Evolutionary conservation across 345 rosid genomes (phyloP).

Genomic region (Gossypium australe): DNA sequence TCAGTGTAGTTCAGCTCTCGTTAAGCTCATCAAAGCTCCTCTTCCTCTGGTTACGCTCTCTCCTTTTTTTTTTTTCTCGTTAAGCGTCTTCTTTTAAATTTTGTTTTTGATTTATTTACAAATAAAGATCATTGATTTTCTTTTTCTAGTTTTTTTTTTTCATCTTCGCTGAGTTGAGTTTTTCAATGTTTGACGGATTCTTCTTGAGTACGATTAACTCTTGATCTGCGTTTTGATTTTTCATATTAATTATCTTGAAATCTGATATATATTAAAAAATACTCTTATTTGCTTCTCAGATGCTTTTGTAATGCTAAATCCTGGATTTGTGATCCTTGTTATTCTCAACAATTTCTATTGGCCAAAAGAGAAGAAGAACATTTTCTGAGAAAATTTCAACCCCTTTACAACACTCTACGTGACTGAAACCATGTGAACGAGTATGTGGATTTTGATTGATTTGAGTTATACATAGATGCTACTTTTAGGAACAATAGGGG

Average conservation of each 20-base stretch:
- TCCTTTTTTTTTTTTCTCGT: neutral
- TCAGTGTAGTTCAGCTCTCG: constrained; percentile 81
- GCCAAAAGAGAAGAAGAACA: too few species aligned
- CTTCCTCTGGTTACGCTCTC: constrained; percentile 64
- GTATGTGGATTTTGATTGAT: too few species aligned
- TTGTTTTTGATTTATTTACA: neutral
- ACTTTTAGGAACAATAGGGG: too few species aligned
- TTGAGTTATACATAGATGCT: too few species aligned
- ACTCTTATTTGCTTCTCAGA: neutral
- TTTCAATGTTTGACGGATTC: too few species aligned
- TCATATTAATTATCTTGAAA: neutral
- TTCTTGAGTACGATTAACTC: too few species aligned
- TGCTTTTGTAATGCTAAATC: neutral
- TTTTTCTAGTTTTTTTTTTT: neutral
- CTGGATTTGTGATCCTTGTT: neutral
- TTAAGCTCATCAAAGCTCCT: constrained; percentile 86
- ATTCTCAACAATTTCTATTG: neutral
- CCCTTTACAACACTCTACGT: too few species aligned
- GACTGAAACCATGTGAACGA: too few species aligned
- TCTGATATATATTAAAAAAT: neutral
- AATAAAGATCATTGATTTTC: neutral
- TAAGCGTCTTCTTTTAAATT: neutral
- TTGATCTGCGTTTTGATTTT: neutral
- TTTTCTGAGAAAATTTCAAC: neutral
- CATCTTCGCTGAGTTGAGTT: too few species aligned